phyloP scores from a whole-genome alignment of 2,329 filamentous ascomycete species.

The Elsinoe arachidis region DNA sequence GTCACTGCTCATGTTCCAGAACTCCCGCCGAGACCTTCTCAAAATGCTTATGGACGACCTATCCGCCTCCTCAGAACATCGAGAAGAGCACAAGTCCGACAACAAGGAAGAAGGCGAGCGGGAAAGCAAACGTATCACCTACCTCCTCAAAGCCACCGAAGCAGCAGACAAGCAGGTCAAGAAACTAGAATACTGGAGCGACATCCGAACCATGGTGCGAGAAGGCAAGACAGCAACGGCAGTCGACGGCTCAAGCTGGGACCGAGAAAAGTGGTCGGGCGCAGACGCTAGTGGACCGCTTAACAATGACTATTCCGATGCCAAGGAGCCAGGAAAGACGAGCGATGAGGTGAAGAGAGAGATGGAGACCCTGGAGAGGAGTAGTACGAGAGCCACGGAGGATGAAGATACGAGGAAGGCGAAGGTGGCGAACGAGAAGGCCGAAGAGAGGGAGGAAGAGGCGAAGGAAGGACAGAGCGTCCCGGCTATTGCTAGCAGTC shows the following conservation, averaged over 20 bases:
- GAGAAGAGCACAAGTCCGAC: slow-evolving; percentile 36
- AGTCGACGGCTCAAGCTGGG: slow-evolving; percentile 28
- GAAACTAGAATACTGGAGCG: slow-evolving; percentile 79
- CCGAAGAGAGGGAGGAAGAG: neutral
- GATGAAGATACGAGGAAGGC: neutral
- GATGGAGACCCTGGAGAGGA: slow-evolving; percentile 18
- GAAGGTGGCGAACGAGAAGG: neutral
- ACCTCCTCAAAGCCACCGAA: slow-evolving; percentile 64
- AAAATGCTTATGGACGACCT: slow-evolving; percentile 56
- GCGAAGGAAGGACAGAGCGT: neutral
- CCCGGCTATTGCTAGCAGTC: neutral
- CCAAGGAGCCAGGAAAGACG: slow-evolving; percentile 20
- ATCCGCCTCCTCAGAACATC: slow-evolving; percentile 45
- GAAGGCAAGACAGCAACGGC: slow-evolving; percentile 29
- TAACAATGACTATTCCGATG: slow-evolving; percentile 14
- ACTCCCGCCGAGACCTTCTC: slow-evolving; percentile 69
- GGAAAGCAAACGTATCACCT: slow-evolving; percentile 48
- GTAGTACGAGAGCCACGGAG: neutral
- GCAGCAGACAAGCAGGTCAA: slow-evolving; percentile 74
- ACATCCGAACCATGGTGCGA: slow-evolving; percentile 42
- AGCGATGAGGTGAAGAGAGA: slow-evolving; percentile 33
- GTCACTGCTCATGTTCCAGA: slow-evolving; percentile 80
- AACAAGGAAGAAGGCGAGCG: slow-evolving; percentile 36
- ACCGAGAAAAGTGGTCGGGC: slow-evolving; percentile 29
- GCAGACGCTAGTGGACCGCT: slow-evolving; percentile 29